Evolutionary conservation across 2,329 filamentous ascomycete species (phyloP).

Genomic region (Zopfia rhizophila): DNA sequence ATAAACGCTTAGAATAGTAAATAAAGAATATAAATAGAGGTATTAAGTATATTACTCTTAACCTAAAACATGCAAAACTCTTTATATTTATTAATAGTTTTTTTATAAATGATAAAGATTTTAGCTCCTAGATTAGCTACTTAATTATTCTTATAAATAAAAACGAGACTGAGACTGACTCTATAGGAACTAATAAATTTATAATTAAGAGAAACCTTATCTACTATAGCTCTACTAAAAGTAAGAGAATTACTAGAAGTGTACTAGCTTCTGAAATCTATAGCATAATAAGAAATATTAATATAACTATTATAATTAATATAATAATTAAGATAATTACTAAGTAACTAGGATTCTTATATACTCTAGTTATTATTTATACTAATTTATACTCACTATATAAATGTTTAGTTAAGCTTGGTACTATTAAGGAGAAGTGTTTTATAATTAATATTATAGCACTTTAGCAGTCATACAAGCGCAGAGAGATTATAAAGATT

Average conservation of each 20-base stretch:
- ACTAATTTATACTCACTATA: slow-evolving; percentile 8
- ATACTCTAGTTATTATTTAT: slow-evolving; percentile 2
- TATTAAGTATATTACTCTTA: not conserved
- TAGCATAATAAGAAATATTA: not conserved
- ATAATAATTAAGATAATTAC: slow-evolving; percentile 3
- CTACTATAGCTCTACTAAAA: slow-evolving; percentile 2
- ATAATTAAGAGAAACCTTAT: slow-evolving; percentile 1
- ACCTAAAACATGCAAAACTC: not conserved
- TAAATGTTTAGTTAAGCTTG: slow-evolving; percentile 9
- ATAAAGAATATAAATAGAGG: not conserved
- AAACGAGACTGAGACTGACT: not conserved
- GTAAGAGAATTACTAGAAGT: slow-evolving; percentile 7
- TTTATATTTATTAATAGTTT: not conserved
- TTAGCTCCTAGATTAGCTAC: slow-evolving; percentile 7
- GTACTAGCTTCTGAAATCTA: slow-evolving; percentile 10
- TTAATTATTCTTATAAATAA: slow-evolving; percentile 3
- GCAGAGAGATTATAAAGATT: slow-evolving; percentile 4
- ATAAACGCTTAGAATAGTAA: too few relatives aligned
- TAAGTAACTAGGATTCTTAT: not conserved
- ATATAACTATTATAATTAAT: slow-evolving; percentile 8
- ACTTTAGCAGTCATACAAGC: slow-evolving; percentile 4
- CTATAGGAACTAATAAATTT: too few relatives aligned
- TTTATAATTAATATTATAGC: slow-evolving; percentile 13
- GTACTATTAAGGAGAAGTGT: slow-evolving; percentile 10
- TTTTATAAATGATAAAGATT: slow-evolving; percentile 11